These are phyloP conservation scores for Claviceps maximensis DNA, from an alignment of 2,329 filamentous ascomycete genomes.

Conservation along the genomic window DNA sequence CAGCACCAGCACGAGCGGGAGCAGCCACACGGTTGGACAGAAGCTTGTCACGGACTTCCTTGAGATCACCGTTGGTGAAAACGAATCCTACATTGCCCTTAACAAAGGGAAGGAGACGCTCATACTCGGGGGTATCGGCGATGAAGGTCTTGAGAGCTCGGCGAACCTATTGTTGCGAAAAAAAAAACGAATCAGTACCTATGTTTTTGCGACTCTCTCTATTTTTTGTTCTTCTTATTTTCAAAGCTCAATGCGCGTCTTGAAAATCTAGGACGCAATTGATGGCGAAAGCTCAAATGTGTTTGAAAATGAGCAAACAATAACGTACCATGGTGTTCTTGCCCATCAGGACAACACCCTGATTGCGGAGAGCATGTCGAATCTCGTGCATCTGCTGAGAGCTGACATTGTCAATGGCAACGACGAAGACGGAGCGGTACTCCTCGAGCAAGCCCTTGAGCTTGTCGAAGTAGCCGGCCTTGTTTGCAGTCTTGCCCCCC, in stretches of 20 bases:
- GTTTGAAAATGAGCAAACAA: not conserved
- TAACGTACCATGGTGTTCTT: conserved; percentile 96
- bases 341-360: conserved; percentile 96
- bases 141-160: conserved; percentile 96
- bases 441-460: conserved; percentile 93
- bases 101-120: conserved; percentile 91
- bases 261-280: not conserved
- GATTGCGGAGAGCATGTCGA: conserved; percentile 73
- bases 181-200: not conserved
- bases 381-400: conserved; percentile 99
- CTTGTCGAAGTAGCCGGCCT: conserved; percentile 98
- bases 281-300: not conserved
- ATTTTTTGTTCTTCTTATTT: too few relatives aligned
- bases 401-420: conserved; percentile 97
- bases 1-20: conserved; percentile 91
- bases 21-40: conserved; percentile 94
- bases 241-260: not conserved
- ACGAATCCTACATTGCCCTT: conserved; percentile 98
- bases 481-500: conserved; percentile 93
- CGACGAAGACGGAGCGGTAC: conserved; percentile 97
- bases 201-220: too few relatives aligned
- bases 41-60: conserved; percentile 85
- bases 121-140: conserved; percentile 84
- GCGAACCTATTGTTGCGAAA: conserved; percentile 50
- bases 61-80: conserved; percentile 97